Evolutionary conservation across 1,284 basidiomycete genomes (phyloP).

Genomic region (Xerocomus minutiporus): DNA sequence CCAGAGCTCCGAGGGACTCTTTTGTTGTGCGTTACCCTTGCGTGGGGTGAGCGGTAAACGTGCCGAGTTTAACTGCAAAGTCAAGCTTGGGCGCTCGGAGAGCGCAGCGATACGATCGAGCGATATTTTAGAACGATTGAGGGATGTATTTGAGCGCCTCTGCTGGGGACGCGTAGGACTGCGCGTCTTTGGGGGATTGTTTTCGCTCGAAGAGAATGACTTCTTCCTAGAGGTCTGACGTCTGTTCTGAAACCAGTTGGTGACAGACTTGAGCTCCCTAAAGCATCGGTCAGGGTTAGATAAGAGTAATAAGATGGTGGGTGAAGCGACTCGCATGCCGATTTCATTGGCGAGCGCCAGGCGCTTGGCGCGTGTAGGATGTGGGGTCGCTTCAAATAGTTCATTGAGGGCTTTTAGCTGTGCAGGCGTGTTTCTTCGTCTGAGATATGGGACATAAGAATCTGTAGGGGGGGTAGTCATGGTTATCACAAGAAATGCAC

Average conservation of each 20-base stretch:
- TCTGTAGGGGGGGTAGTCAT: constrained; percentile 1
- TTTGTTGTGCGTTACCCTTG: constrained; percentile 13
- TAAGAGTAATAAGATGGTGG: no score
- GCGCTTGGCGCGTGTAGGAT: constrained; percentile 44
- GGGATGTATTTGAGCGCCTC: constrained; percentile 14
- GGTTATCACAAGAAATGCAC: not conserved
- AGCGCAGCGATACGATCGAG: constrained; percentile 41
- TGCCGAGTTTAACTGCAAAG: constrained; percentile 9
- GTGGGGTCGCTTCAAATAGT: constrained; percentile 38
- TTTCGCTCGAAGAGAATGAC: constrained; percentile 21
- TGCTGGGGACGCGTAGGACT: constrained; percentile 8
- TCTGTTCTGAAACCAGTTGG: constrained; percentile 35
- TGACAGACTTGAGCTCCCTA: constrained; percentile 35
- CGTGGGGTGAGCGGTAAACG: constrained; percentile 33
- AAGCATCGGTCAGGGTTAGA: constrained; percentile 4
- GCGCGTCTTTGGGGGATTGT: constrained; percentile 11
- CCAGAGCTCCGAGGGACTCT: constrained; percentile 33
- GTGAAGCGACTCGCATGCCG: constrained; percentile 35
- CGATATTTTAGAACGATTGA: constrained; percentile 31
- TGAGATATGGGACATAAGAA: constrained; percentile 27
- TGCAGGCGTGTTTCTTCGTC: constrained; percentile 35
- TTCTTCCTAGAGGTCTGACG: constrained; percentile 29
- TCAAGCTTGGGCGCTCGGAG: constrained; percentile 33
- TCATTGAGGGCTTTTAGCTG: constrained; percentile 40
- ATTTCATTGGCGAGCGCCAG: constrained; percentile 39